Percentiles rank a stretch among this genome's conserved stretches.
phyloP scores from a whole-genome alignment of 495 filamentous ascomycete genomes.

The Aspergillus leporis region DNA sequence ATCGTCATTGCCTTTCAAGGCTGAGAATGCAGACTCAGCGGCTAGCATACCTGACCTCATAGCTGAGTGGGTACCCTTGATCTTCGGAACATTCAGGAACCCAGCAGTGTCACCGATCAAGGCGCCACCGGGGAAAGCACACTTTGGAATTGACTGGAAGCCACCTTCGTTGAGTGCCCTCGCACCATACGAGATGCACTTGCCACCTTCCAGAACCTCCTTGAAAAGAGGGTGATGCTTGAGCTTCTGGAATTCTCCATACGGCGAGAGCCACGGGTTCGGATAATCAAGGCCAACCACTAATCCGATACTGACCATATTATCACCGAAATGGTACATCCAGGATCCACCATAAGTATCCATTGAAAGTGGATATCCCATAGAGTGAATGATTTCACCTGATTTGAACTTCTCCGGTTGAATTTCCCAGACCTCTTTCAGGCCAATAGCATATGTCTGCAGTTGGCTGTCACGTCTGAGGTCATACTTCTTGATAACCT shows the following conservation, averaged over 20 bases:
- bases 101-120: conserved; percentile 95
- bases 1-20: conserved; percentile 57
- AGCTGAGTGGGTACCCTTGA: conserved; percentile 97
- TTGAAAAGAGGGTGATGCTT: conserved; percentile 94
- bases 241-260: conserved; percentile 96
- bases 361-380: conserved; percentile 87
- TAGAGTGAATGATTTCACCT: conserved; percentile 83
- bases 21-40: conserved; percentile 81
- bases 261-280: conserved; percentile 96
- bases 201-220: conserved; percentile 82
- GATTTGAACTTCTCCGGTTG: conserved; percentile 88
- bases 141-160: conserved; percentile 96
- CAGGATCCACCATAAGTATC: conserved; percentile 96
- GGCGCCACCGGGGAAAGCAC: conserved; percentile 92
- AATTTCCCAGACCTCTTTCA: conserved; percentile 98
- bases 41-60: conserved; percentile 98
- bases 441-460: conserved; percentile 91
- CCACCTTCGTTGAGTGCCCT: conserved; percentile 93
- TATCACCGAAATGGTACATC: conserved; percentile 99
- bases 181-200: conserved; percentile 96
- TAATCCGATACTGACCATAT: conserved; percentile 89
- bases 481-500: conserved; percentile 93
- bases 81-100: conserved; percentile 96
- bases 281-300: conserved; percentile 95
- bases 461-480: conserved; percentile 83